Conservation (phyloP, 352 stramenopile genomes). For the Globisporangium emineosum region DNA sequence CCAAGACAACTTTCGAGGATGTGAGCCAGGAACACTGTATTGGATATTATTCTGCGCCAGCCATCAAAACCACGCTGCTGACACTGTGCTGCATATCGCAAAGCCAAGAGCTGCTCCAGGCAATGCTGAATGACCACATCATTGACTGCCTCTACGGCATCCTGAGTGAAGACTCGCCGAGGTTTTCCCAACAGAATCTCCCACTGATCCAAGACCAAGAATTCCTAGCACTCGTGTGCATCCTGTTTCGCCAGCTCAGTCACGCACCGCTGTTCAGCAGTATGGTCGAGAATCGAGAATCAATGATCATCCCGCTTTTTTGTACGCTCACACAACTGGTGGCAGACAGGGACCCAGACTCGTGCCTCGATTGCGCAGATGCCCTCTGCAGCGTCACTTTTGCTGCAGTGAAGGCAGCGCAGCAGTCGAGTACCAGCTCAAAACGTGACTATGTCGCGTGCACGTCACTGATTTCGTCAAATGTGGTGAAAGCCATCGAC, state of each 20-base stretch:
- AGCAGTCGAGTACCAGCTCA: background rate
- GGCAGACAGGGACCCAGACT: conserved; percentile 27
- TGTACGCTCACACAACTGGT: conserved; percentile 37
- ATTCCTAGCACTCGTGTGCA: conserved; percentile 50
- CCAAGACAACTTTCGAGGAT: background rate
- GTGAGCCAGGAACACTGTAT: background rate
- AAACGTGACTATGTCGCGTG: background rate
- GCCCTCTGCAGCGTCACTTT: conserved; percentile 60
- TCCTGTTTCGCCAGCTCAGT: conserved; percentile 59
- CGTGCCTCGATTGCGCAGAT: conserved; percentile 61
- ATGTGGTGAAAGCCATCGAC: conserved; percentile 39
- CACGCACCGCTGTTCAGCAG: conserved; percentile 30
- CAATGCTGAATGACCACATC: conserved; percentile 48
- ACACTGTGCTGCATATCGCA: conserved; percentile 59
- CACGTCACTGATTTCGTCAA: conserved; percentile 25
- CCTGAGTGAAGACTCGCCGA: conserved; percentile 12
- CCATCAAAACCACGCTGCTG: conserved; percentile 48
- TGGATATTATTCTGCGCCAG: conserved; percentile 16
- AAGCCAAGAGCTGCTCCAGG: conserved; percentile 29
- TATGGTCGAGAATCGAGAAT: conserved; percentile 15
- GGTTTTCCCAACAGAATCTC: background rate
- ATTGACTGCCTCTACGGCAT: conserved; percentile 39
- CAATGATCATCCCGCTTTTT: conserved; percentile 41
- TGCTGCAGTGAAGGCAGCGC: conserved; percentile 6
- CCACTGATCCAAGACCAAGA: conserved; percentile 18